A percentile compares a stretch with the other conserved stretches of the same genome.
phyloP scores from a whole-genome alignment of 768 basidiomycete genomes.

The Lactarius hatsudake region DNA sequence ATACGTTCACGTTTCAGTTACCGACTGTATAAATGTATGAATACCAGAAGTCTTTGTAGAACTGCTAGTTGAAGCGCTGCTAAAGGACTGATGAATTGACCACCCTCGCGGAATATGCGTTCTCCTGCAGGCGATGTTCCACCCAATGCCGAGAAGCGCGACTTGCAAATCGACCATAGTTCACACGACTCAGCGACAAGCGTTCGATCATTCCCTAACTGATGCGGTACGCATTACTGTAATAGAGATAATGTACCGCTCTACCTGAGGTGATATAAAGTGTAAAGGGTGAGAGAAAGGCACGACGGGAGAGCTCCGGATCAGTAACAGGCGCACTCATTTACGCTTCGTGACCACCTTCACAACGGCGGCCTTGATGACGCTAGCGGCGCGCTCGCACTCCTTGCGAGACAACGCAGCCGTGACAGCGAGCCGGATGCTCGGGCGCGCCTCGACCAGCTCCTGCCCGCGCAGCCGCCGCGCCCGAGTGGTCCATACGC shows the following conservation, averaged over 20 bases:
- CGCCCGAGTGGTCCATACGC: no score
- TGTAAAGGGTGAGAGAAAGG: neutral
- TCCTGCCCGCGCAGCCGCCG: slow-evolving; percentile 70
- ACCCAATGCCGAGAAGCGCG: no score
- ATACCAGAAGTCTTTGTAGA: no score
- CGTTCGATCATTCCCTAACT: no score
- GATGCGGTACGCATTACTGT: neutral
- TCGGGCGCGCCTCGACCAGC: slow-evolving; percentile 74
- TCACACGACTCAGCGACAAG: no score
- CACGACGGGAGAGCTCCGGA: neutral
- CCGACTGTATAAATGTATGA: neutral
- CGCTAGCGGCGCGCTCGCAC: slow-evolving; percentile 78
- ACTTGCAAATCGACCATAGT: no score
- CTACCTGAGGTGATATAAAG: neutral
- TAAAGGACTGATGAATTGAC: no score
- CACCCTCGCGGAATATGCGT: no score
- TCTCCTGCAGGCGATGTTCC: no score
- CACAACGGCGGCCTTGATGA: slow-evolving; percentile 68
- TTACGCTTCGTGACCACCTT: slow-evolving; percentile 64
- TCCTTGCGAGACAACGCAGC: slow-evolving; percentile 85
- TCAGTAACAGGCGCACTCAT: slow-evolving; percentile 29
- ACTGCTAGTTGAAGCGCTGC: no score
- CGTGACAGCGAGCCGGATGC: slow-evolving; percentile 78
- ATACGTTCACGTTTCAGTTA: slow-evolving; percentile 40
- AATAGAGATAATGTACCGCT: neutral